Evolutionary conservation across 2,329 filamentous ascomycete species (phyloP).

Genomic region (Microcyclospora pomicola): DNA sequence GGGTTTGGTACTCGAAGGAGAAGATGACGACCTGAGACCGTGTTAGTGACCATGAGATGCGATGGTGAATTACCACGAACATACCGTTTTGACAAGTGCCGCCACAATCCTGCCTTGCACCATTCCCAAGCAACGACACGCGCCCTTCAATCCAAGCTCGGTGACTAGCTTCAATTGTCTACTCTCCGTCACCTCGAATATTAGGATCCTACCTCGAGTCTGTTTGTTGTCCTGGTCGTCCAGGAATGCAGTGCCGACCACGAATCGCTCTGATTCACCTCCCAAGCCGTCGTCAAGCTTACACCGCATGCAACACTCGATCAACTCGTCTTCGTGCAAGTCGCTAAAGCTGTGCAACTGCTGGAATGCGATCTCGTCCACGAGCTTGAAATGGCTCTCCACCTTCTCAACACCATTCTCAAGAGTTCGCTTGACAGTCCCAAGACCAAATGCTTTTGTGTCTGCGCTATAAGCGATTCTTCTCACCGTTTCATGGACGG

Average conservation of each 20-base stretch:
- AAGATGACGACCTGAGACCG: slow-evolving; percentile 42
- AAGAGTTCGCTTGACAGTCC: slow-evolving; percentile 66
- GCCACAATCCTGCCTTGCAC: slow-evolving; percentile 68
- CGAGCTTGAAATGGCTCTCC: slow-evolving; percentile 69
- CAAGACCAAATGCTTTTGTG: slow-evolving; percentile 72
- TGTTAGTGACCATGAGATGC: slow-evolving; percentile 8
- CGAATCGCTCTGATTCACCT: slow-evolving; percentile 58
- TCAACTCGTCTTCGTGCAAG: slow-evolving; percentile 55
- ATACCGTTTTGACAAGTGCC: slow-evolving; percentile 75
- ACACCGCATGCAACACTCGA: slow-evolving; percentile 72
- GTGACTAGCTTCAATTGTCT: slow-evolving; percentile 59
- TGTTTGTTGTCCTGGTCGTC: slow-evolving; percentile 43
- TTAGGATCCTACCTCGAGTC: slow-evolving; percentile 62
- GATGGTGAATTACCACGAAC: slow-evolving; percentile 9
- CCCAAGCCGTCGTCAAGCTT: slow-evolving; percentile 48
- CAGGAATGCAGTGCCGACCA: slow-evolving; percentile 79
- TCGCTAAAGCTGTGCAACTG: slow-evolving; percentile 53
- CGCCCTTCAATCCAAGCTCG: slow-evolving; percentile 58
- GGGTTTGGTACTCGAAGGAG: slow-evolving; percentile 39
- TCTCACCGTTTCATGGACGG: slow-evolving; percentile 68
- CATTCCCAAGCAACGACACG: slow-evolving; percentile 65
- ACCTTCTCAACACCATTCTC: slow-evolving; percentile 59
- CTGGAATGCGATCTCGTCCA: slow-evolving; percentile 80
- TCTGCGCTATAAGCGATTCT: slow-evolving; percentile 71
- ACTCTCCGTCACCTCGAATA: slow-evolving; percentile 69